Percentiles rank a stretch among this genome's conserved stretches.
Conservation (phyloP, 306 rosid species). For the Prunus mume region DNA sequence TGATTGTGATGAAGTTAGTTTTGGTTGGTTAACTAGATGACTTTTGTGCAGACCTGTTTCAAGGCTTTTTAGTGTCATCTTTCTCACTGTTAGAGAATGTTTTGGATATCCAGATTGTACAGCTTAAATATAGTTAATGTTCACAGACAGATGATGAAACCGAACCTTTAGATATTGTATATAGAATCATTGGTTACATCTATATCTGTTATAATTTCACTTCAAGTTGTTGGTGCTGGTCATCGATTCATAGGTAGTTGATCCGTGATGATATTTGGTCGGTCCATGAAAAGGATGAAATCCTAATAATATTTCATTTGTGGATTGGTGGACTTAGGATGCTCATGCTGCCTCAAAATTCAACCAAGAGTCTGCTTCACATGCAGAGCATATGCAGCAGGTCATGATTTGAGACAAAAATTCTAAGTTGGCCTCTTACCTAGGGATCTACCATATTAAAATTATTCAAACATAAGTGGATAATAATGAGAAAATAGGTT, state of each 20-base stretch:
- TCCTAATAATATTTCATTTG: no score
- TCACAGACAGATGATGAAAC: not conserved
- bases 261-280: constrained; percentile 32
- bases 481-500: not conserved
- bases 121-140: not conserved
- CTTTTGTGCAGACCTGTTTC: not conserved
- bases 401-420: constrained; percentile 6
- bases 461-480: not conserved
- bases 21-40: not conserved
- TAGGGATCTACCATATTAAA: not conserved
- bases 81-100: not conserved
- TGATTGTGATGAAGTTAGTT: not conserved
- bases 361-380: constrained; percentile 1
- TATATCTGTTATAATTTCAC: not conserved
- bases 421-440: not conserved
- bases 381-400: not conserved
- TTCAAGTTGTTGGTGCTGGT: constrained; percentile 22
- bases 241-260: constrained; percentile 42
- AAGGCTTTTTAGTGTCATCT: not conserved
- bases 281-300: constrained; percentile 19
- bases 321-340: constrained; percentile 7
- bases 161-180: not conserved
- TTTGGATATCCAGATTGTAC: not conserved
- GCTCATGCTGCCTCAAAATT: not conserved
- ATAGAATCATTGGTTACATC: not conserved